Evolutionary conservation across 73 alveolate genomes (phyloP).

Genomic region (Diophrys appendiculata): DNA sequence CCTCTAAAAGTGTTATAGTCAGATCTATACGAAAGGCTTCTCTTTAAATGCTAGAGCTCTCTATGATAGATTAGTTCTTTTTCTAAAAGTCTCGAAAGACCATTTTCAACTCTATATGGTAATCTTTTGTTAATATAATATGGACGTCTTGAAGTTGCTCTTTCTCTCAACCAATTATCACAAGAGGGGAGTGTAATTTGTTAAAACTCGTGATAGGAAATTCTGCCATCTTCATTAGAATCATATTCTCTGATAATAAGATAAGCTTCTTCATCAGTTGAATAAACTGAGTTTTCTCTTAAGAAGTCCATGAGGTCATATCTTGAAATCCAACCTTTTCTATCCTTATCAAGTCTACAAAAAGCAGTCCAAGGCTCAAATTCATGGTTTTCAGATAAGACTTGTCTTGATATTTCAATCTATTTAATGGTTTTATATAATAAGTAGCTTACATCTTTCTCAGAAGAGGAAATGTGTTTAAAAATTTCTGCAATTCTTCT

Average conservation of each 20-base stretch:
- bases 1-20: not conserved
- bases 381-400: not conserved
- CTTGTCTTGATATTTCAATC: conserved; percentile 1
- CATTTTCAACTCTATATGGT: conserved; percentile 1
- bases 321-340: conserved; percentile 1
- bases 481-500: not conserved
- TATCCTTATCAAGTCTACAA: not conserved
- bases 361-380: conserved; percentile 17
- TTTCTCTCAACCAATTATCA: not conserved
- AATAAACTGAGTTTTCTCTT: conserved; percentile 7
- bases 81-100: not conserved
- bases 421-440: not conserved
- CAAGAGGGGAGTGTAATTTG: not conserved
- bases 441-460: not conserved
- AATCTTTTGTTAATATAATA: not conserved
- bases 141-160: not conserved
- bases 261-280: not conserved
- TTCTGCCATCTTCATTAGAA: not conserved
- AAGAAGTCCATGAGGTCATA: not conserved
- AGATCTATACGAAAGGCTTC: not conserved
- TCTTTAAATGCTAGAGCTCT: not conserved
- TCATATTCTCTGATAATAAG: conserved; percentile 1
- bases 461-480: not conserved
- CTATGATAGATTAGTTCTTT: not conserved
- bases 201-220: conserved; percentile 2